These are phyloP conservation scores for Psilocybe azurescens DNA, from an alignment of 768 basidiomycete genomes.

Conservation along the genomic window DNA sequence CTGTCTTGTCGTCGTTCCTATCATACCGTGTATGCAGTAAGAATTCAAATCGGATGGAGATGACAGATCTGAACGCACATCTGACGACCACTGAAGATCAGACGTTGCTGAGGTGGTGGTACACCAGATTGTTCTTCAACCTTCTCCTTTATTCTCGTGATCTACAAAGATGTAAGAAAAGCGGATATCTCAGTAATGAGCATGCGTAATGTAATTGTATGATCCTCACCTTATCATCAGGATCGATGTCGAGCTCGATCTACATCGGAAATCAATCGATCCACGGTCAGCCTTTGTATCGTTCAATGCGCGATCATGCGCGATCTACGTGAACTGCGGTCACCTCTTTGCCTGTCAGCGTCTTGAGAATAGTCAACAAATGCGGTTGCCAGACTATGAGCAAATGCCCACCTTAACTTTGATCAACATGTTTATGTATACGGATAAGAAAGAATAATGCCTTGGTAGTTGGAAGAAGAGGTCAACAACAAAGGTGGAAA, in stretches of 20 bases:
- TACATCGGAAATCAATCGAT: slow-evolving; percentile 25
- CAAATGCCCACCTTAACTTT: slow-evolving; percentile 77
- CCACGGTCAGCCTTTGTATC: neutral
- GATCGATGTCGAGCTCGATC: slow-evolving; percentile 97
- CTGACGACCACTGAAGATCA: slow-evolving; percentile 93
- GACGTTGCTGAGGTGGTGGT: slow-evolving; percentile 92
- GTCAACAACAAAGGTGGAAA: neutral
- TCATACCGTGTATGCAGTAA: slow-evolving; percentile 6
- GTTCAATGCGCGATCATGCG: slow-evolving; percentile 9
- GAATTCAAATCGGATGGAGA: slow-evolving; percentile 3
- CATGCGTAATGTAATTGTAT: neutral
- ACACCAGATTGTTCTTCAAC: slow-evolving; percentile 99
- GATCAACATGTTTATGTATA: slow-evolving; percentile 66
- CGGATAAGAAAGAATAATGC: neutral
- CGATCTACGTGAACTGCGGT: slow-evolving; percentile 12
- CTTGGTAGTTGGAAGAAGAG: neutral
- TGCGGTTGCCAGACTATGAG: slow-evolving; percentile 9
- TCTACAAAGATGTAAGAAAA: slow-evolving; percentile 49
- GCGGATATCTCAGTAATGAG: neutral
- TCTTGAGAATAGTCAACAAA: slow-evolving; percentile 50
- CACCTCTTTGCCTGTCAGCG: slow-evolving; percentile 97
- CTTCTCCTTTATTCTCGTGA: slow-evolving; percentile 94
- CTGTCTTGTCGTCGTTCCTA: slow-evolving; percentile 93
- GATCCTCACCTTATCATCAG: slow-evolving; percentile 73
- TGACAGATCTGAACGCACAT: slow-evolving; percentile 60